Conservation (phyloP, 129 eudicot species). For the Escallonia herrerae region DNA sequence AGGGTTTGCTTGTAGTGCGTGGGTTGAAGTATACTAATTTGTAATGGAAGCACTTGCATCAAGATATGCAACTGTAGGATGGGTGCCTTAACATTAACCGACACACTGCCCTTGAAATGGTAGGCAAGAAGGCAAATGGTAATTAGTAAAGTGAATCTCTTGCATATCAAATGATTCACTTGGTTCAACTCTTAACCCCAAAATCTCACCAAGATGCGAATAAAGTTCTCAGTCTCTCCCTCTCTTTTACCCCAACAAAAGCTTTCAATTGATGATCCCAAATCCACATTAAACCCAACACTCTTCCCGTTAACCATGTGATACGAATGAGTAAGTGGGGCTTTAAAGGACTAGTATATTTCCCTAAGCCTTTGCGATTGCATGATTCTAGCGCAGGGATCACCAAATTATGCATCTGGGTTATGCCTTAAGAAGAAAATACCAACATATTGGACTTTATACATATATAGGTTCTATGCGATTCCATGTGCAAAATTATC, state of each 20-base stretch:
- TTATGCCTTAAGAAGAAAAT: too few species aligned
- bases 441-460: too few species aligned
- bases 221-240: neutral
- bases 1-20: too few species aligned
- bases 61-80: conserved; percentile 7
- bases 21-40: neutral
- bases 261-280: neutral
- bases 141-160: neutral
- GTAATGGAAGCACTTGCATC: neutral
- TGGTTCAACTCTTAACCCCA: neutral
- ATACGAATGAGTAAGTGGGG: neutral
- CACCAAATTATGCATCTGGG: too few species aligned
- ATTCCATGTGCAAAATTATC: too few species aligned
- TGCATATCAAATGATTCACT: neutral
- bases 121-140: conserved; percentile 16
- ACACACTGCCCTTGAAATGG: conserved; percentile 26
- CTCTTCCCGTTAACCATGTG: neutral
- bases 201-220: neutral
- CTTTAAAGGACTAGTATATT: too few species aligned
- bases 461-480: too few species aligned
- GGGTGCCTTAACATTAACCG: conserved; percentile 29
- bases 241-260: neutral
- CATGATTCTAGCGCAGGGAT: too few species aligned
- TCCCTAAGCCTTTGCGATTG: too few species aligned
- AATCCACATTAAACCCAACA: neutral